Evolutionary conservation across 106 monocot genomes (phyloP), one percentile per base, ranked within the genome.

Genomic region (Vanilla planifolia): DNA sequence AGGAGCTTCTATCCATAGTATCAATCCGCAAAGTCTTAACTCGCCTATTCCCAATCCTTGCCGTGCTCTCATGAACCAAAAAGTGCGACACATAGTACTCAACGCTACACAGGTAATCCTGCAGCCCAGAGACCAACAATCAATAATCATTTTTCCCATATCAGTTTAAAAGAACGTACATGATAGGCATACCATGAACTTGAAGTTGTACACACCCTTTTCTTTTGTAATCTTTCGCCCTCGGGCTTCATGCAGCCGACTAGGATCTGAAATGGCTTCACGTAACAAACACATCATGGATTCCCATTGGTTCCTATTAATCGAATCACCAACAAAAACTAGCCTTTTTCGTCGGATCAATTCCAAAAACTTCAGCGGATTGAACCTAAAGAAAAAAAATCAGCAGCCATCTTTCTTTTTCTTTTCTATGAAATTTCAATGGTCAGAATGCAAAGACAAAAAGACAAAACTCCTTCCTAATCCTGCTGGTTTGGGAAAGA

Each of bases 271-370:
- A 21, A 85, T 34, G 6, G 75, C 82, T 27, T 51, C 51, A 35
- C 53, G 63, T 29, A 89, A 51, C 75, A 89, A 55, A 69, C 94
- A 94, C 56, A 94, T 43, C 94, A 94, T 73, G 6, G 94, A 94
- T 71, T 94, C 94, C 94, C 94, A 94, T 64, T 94, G 89, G 64
- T 89, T 94, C 55, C 86, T 86, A 56, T 89, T 94, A 44, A 94
- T 83, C 15, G 94, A 94, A 71, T 94, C 94, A 20, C 94, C 89
- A 27, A 83, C 78, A 76, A 94, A 94, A 34, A 89, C 89, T 33
- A 94, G 51, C 28, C 94, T 72, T 61, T 94, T 94, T 15, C 94
- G 89, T 78, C 78, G 85, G 36, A 94, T 67, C 58, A 78, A 47
- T 42, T 83, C 79, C 43, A 94, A 65, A 77, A 94, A 76, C 60